These are phyloP conservation scores for Scutellaria baicalensis DNA, from an alignment of 257 asterid species.

Conservation along the genomic window DNA sequence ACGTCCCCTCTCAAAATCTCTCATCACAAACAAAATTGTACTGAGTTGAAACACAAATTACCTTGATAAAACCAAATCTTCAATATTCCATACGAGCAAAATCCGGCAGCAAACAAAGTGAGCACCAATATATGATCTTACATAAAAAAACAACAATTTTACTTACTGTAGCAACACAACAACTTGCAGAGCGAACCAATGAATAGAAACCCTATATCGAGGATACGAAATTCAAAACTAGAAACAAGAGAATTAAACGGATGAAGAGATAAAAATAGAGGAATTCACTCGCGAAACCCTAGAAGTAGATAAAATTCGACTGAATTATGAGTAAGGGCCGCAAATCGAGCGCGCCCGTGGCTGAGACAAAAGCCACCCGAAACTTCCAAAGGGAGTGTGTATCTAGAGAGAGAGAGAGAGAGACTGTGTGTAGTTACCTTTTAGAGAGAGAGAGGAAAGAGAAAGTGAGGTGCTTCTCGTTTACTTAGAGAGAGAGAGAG, in stretches of 20 bases:
- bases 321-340: conserved; percentile 5
- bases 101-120: conserved; percentile 21
- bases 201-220: conserved; percentile 32
- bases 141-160: not conserved
- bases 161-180: not conserved
- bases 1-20: not conserved
- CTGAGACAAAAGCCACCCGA: conserved; percentile 9
- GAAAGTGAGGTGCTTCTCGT: not conserved
- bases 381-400: conserved; percentile 15
- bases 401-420: conserved; percentile 8
- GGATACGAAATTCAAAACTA: conserved; percentile 8
- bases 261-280: not conserved
- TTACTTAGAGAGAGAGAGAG: conserved; percentile 20
- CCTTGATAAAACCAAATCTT: conserved; percentile 32
- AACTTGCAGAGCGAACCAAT: not conserved
- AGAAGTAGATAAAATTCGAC: conserved; percentile 5
- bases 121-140: not conserved
- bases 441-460: conserved; percentile 7
- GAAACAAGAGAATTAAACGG: not conserved
- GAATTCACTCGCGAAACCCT: conserved; percentile 13
- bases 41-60: conserved; percentile 12
- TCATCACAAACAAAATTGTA: not conserved
- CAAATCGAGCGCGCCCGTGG: conserved; percentile 12
- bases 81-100: conserved; percentile 21
- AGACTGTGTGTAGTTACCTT: not conserved